phyloP scores from a whole-genome alignment of 1,284 basidiomycete genomes.

The Heterobasidion occidentale region DNA sequence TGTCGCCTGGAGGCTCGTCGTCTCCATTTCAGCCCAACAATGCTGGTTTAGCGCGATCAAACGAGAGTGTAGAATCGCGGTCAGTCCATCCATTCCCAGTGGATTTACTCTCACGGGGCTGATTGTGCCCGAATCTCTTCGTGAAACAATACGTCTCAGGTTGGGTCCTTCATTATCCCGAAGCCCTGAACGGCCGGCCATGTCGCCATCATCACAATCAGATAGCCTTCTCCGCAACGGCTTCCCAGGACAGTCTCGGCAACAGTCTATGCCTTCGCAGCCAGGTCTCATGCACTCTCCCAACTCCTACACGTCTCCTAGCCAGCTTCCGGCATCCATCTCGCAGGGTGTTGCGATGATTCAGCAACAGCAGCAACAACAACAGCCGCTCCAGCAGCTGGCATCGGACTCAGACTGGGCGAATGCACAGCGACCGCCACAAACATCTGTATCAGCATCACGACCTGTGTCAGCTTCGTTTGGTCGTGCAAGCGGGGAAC shows the following conservation, averaged over 20 bases:
- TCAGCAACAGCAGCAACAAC: conserved; percentile 15
- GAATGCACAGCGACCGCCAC: conserved; percentile 33
- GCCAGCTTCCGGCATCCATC: conserved; percentile 27
- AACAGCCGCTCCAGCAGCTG: conserved; percentile 19
- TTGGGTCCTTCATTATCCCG: conserved; percentile 18
- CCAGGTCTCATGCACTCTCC: conserved; percentile 28
- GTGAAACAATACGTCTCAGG: conserved; percentile 8
- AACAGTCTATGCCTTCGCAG: conserved; percentile 24
- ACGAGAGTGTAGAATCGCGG: conserved; percentile 10
- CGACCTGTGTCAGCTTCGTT: conserved; percentile 53
- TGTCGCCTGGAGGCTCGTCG: conserved; percentile 25
- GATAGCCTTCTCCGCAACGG: conserved; percentile 35
- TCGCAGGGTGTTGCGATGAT: conserved; percentile 33
- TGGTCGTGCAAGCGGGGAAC: conserved; percentile 39
- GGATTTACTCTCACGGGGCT: background rate
- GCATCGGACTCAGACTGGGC: conserved; percentile 44
- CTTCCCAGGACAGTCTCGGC: conserved; percentile 17
- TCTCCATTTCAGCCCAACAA: conserved; percentile 21
- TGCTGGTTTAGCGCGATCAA: conserved; percentile 10
- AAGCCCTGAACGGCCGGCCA: conserved; percentile 27
- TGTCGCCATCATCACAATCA: conserved; percentile 26
- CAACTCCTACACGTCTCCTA: conserved; percentile 33
- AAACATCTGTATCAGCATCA: conserved; percentile 31
- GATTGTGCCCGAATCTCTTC: background rate
- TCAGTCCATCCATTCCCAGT: conserved; percentile 1